These are phyloP conservation scores for Skeletonema grethae DNA, from an alignment of 108 stramenopile species.

Conservation along the genomic window DNA sequence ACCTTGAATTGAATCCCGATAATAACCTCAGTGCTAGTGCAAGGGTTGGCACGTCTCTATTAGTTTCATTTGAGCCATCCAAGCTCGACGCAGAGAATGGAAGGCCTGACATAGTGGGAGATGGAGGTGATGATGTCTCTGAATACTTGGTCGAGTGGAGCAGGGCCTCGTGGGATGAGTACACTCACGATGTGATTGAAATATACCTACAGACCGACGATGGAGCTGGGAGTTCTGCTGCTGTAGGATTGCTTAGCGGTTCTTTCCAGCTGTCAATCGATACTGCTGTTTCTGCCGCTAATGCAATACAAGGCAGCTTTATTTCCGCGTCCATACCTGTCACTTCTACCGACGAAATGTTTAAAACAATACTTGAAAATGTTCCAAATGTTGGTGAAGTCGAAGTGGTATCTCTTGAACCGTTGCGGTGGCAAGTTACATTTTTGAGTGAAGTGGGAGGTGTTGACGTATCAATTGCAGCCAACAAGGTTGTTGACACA, in stretches of 20 bases:
- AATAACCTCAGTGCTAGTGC: conserved; percentile 26
- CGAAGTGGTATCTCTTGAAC: conserved; percentile 44
- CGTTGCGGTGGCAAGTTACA: conserved; percentile 55
- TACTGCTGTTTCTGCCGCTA: conserved; percentile 20
- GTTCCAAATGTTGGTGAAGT: conserved; percentile 79
- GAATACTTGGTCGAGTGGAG: conserved; percentile 66
- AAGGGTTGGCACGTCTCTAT: conserved; percentile 47
- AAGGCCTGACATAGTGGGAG: conserved; percentile 51
- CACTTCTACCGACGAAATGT: conserved; percentile 25
- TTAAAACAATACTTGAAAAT: conserved; percentile 75
- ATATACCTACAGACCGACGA: conserved; percentile 35
- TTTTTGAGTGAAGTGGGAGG: conserved; percentile 74
- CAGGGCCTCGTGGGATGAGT: conserved; percentile 42
- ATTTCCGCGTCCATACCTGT: conserved; percentile 47
- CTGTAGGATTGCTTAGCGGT: conserved; percentile 32
- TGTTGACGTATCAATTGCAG: conserved; percentile 22
- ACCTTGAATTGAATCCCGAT: conserved; percentile 14
- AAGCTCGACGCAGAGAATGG: conserved; percentile 40
- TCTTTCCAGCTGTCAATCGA: conserved; percentile 42
- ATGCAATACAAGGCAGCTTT: conserved; percentile 28
- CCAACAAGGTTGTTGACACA: conserved; percentile 32
- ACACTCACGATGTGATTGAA: conserved; percentile 42
- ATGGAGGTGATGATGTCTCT: conserved; percentile 55
- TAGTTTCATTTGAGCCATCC: conserved; percentile 53
- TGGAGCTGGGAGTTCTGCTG: conserved; percentile 29